Evolutionary conservation across 441 rosid genomes (phyloP).

Genomic region (Jatropha multifida): DNA sequence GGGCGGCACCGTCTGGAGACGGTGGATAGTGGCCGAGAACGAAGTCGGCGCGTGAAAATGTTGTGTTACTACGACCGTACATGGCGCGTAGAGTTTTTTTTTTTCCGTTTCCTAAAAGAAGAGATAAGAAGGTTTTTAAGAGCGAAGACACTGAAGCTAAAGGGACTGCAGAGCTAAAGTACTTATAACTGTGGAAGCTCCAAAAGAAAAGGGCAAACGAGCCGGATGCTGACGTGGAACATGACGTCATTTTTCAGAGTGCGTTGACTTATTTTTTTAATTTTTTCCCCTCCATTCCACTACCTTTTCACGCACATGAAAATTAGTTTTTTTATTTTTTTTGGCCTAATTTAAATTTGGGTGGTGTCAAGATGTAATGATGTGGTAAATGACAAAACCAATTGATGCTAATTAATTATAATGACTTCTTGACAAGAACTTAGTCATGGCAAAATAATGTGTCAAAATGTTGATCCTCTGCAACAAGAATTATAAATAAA

Average conservation of each 20-base stretch:
- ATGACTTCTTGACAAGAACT: neutral
- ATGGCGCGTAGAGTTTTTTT: slow-evolving; percentile 22
- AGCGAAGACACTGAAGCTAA: slow-evolving; percentile 5
- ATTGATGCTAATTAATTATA: neutral
- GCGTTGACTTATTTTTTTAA: slow-evolving; percentile 38
- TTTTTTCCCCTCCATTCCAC: too few relatives aligned
- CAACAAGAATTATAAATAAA: neutral
- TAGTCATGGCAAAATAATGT: neutral
- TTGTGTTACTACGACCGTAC: slow-evolving; percentile 36
- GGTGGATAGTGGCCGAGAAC: slow-evolving; percentile 26
- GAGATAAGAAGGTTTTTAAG: neutral
- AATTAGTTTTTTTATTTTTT: neutral
- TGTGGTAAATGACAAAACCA: neutral
- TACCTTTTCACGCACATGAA: neutral
- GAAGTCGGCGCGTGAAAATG: slow-evolving; percentile 30
- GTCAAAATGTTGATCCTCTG: neutral
- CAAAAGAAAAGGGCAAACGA: neutral
- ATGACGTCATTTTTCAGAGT: slow-evolving; percentile 33
- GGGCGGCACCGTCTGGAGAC: slow-evolving; percentile 23
- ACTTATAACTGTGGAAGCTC: slow-evolving; percentile 18
- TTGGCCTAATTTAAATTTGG: neutral
- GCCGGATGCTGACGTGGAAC: slow-evolving; percentile 39
- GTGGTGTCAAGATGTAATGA: neutral
- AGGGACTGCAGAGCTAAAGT: slow-evolving; percentile 12
- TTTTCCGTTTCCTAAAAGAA: too few relatives aligned